Evolutionary conservation across 1,284 basidiomycete species (phyloP), one percentile per base, ranked within the genome.

Genomic region (Tilletia setariae): DNA sequence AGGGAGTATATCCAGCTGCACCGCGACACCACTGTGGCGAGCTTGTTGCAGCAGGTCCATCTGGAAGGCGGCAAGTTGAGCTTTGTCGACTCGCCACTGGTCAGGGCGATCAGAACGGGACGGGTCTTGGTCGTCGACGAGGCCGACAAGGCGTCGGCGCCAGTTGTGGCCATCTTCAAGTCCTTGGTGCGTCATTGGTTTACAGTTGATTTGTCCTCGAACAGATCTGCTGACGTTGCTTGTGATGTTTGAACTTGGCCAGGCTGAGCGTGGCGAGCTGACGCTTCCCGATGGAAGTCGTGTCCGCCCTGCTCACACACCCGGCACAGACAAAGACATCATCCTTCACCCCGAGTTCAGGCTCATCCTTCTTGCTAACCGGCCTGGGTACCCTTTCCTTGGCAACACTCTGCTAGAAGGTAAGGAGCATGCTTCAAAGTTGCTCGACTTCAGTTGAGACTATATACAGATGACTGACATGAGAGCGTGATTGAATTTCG

Each of bases 1-100:
- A 70, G 83, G 35, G 83, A 84, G 74, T 84, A 83, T 72, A 80
- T 83, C 47, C 83, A 84, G 71, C 76, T 84, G 53, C 82, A 82
- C 65, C 75, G 80, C 51, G 80, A 82, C 68, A 78, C 77, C 21
- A 81, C 78, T 1, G 80, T 82, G 13, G 74, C 75, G 32, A 74
- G 73, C 28, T 67, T 82, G 30, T 71, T 82, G 35, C 80, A 82
- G 70, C 76, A 77, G 30, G 75, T 81, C 21, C 74, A 80, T 32
- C 67, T 82, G 6, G 80, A 83, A 21, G 73, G 74, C 15, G 83
- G 83, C 6, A 72, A 78, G 66, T 76, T 84, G 19, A 67, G 66
- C 4, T 83, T 81, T 68, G 67, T 76, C 62, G 83, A 83, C 46
- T 79, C 77, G 42, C 83, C 83, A 0, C 74, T 84, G 15, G 74